Evolutionary conservation across 2,329 filamentous ascomycete species (phyloP), one percentile per base, ranked within the genome.

Genomic region (Nemania abortiva): DNA sequence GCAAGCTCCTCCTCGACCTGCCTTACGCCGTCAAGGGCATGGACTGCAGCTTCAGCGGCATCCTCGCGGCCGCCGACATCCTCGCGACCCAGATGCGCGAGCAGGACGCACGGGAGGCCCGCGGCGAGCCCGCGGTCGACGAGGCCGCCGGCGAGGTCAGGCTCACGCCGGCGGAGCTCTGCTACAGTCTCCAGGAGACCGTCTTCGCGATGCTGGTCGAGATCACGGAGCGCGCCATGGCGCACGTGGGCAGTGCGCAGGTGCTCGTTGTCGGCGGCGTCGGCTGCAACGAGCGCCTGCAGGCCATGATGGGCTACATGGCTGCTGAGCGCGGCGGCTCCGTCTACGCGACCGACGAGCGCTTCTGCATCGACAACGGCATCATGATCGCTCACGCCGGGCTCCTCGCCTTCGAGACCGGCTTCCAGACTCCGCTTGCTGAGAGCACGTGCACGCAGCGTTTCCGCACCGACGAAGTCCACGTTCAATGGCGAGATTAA

Each of bases 301-400:
- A 99, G 84, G 90, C 97, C 76, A 99, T 99, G 96, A 99, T 99
- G 96, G 95, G 93, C 18, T 85, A 92, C 55, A 99, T 99, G 96
- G 95, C 95, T 18, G 85, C 85, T 53, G 95, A 97, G 80, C 85
- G 96, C 45, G 93, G 94, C 62, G 96, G 96, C 3, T 95, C 90
- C 76, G 93, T 98, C 3, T 98, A 92, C 82, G 95, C 96, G 27
- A 98, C 95, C 0, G 96, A 99, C 79, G 96, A 99, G 84, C 87
- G 96, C 54, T 99, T 97, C 80, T 99, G 96, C 80, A 99, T 99
- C 75, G 96, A 99, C 81, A 99, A 99, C 77, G 96, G 96, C 57
- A 98, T 99, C 78, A 99, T 99, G 96, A 99, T 99, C 83, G 96
- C 96, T 1, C 95, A 99, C 80, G 96, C 96, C 1, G 96, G 96